Percentiles rank a stretch among this genome's conserved stretches.
These are phyloP conservation scores for Kuraishia floccosa DNA, from an alignment of 805 yeast species.

Conservation along the genomic window DNA sequence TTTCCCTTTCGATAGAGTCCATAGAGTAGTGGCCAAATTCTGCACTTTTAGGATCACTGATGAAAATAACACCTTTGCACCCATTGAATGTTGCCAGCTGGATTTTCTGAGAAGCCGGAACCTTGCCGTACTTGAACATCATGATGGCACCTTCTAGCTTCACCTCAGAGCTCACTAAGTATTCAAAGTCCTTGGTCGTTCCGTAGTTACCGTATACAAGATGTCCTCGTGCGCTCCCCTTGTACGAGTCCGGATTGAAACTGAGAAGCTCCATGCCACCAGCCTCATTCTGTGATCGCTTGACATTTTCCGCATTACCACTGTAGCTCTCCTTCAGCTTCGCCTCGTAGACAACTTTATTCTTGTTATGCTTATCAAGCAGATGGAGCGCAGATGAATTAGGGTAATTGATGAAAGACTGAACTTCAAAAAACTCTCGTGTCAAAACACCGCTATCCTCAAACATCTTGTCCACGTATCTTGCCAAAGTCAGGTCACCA, in stretches of 20 bases:
- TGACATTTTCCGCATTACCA: slow-evolving; percentile 1
- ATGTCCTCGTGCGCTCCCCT: slow-evolving; percentile 42
- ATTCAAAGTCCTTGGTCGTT: slow-evolving; percentile 35
- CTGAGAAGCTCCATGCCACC: slow-evolving; percentile 27
- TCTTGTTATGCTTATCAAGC: slow-evolving; percentile 11
- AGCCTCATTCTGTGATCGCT: slow-evolving; percentile 4
- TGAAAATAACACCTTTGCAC: slow-evolving; percentile 58
- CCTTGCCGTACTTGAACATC: slow-evolving; percentile 37
- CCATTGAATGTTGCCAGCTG: slow-evolving; percentile 43
- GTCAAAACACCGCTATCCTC: slow-evolving; percentile 40
- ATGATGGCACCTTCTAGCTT: slow-evolving; percentile 39
- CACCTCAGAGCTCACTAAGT: slow-evolving; percentile 23
- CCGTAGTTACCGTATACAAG: slow-evolving; percentile 65
- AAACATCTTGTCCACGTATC: slow-evolving; percentile 51
- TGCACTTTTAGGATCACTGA: slow-evolving; percentile 28
- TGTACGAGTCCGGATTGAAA: slow-evolving; percentile 58
- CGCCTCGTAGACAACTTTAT: slow-evolving; percentile 1
- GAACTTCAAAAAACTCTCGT: slow-evolving; percentile 38
- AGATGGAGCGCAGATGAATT: slow-evolving; percentile 18
- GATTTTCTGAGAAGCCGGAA: slow-evolving; percentile 40
- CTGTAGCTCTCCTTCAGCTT: background rate
- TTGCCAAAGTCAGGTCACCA: slow-evolving; percentile 68
- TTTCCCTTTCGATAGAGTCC: slow-evolving; percentile 34
- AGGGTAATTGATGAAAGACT: slow-evolving; percentile 61
- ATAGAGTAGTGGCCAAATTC: slow-evolving; percentile 19